Base-by-base conservation (phyloP, 2,329 filamentous ascomycete species). In the Dothidotthia symphoricarpi region DNA sequence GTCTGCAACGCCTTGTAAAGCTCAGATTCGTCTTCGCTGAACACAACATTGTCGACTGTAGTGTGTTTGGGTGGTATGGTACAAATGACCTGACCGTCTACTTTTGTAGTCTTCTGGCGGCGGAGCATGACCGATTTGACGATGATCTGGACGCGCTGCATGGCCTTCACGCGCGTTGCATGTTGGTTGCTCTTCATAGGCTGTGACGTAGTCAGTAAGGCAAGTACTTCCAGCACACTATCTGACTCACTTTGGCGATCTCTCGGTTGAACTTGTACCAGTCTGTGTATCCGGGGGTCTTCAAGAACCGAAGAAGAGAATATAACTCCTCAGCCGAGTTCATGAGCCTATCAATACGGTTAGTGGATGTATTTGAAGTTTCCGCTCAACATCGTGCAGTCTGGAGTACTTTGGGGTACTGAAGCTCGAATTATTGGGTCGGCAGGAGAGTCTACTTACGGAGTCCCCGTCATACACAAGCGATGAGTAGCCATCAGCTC, bases 101-200 rank as follows among this genome's bases (percentile, higher is more conserved):
- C 83, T 47, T 78, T 70, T 0, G 88, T 88, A 24, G 79, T 75
- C 67, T 95, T 95, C 39, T 83, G 90, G 14, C 90, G 83, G 17
- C 89, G 84, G 33, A 95, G 75, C 69, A 95, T 83, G 31, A 90
- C 81, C 1, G 86, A 85, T 55, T 87, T 88, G 25, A 95, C 76
- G 4, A 95, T 67, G 5, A 81, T 80, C 41, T 88, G 87, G 4
- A 95, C 69, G 51, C 82, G 80, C 34, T 69, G 69, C 82, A 95
- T 88, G 2, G 83, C 82, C 19, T 45, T 49, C 15, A 45, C 67
- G 45, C 39, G 65, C 57, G 13, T 46, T 19, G 31, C 39, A 2
- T 69, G 62, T 26, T 63, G 53, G 5, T 47, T 52, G 2, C 53
- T 57, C 43, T 78, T 78, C 7, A 82, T 31, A 8, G 49, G 51